Evolutionary conservation across 257 asterid species (phyloP).

Genomic region (Solanum paucissectum): DNA sequence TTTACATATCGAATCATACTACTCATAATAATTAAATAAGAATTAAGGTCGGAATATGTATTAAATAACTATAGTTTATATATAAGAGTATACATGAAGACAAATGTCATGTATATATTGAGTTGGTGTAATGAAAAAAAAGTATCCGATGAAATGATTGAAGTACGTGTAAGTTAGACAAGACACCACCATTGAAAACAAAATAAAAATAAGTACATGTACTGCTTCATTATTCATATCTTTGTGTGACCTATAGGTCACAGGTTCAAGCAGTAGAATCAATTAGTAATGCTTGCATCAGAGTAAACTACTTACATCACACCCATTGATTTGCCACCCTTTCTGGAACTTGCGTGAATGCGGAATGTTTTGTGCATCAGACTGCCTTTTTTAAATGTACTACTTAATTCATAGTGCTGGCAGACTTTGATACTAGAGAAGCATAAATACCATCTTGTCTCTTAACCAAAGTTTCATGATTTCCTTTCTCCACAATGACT

Average conservation of each 20-base stretch:
- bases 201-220: not conserved
- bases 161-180: not conserved
- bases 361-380: not conserved
- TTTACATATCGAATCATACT: no score
- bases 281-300: not conserved
- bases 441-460: constrained; percentile 34
- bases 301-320: not conserved
- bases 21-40: no score
- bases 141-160: not conserved
- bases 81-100: not conserved
- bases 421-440: constrained; percentile 18
- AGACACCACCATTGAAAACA: not conserved
- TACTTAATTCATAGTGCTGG: not conserved
- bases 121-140: not conserved
- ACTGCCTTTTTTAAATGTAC: not conserved
- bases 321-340: not conserved
- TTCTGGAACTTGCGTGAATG: not conserved
- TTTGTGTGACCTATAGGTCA: not conserved
- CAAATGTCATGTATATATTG: not conserved
- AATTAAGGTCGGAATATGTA: no score
- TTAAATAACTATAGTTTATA: no score
- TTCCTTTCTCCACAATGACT: constrained; percentile 35
- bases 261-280: not conserved
- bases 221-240: not conserved
- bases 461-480: constrained; percentile 21